phyloP scores from a whole-genome alignment of 371 early-diverging fungal genomes.

The Lichtheimia hyalospora region DNA sequence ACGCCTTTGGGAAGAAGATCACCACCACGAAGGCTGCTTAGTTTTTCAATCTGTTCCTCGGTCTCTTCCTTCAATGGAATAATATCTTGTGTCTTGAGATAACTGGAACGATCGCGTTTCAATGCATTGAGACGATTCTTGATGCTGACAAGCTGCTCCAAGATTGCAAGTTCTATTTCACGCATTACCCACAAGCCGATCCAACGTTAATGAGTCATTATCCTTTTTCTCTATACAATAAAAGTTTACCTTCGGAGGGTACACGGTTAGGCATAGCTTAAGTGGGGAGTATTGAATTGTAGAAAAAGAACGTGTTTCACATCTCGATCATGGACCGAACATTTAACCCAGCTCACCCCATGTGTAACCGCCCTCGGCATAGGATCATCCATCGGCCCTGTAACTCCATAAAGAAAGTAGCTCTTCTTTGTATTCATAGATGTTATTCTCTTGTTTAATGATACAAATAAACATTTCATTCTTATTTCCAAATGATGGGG shows the following conservation, averaged over 20 bases:
- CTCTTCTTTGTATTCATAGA: too few relatives aligned
- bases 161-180: slow-evolving; percentile 57
- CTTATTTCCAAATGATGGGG: too few relatives aligned
- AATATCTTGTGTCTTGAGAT: slow-evolving; percentile 61
- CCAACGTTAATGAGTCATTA: neutral
- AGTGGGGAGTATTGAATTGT: too few relatives aligned
- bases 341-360: too few relatives aligned
- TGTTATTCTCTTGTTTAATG: too few relatives aligned
- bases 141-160: slow-evolving; percentile 61
- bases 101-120: slow-evolving; percentile 71
- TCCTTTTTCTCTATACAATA: neutral
- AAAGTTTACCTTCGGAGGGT: slow-evolving; percentile 5
- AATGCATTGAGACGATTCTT: slow-evolving; percentile 69
- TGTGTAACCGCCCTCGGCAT: too few relatives aligned
- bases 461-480: too few relatives aligned
- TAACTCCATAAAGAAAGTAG: too few relatives aligned
- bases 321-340: too few relatives aligned
- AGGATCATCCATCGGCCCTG: too few relatives aligned
- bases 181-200: neutral
- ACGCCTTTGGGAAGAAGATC: slow-evolving; percentile 18
- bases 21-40: slow-evolving; percentile 30
- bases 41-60: slow-evolving; percentile 27
- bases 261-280: neutral
- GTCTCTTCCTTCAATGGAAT: slow-evolving; percentile 54
- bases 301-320: too few relatives aligned